Evolutionary conservation across 192 early-diverging fungal species (phyloP).

Genomic region (Lobosporangium transversale): DNA sequence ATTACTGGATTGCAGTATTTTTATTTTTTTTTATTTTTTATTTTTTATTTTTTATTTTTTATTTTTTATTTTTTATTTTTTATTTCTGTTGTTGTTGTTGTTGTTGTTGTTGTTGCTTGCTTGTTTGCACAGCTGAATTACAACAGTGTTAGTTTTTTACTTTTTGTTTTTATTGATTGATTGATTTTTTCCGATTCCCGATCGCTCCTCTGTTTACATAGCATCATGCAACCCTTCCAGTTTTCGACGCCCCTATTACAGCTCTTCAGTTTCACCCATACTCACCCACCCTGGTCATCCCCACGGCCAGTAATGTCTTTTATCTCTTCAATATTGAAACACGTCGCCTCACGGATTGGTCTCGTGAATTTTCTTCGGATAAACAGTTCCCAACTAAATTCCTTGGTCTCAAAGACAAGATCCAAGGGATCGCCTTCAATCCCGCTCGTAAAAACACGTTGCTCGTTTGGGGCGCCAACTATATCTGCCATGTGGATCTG

Average conservation of each 20-base stretch:
- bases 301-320: conserved; percentile 75
- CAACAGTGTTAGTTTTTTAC: too few relatives aligned
- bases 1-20: background rate
- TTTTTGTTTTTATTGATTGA: too few relatives aligned
- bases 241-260: conserved; percentile 69
- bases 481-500: conserved; percentile 81
- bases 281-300: conserved; percentile 66
- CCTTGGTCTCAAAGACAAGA: conserved; percentile 70
- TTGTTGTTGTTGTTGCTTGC: too few relatives aligned
- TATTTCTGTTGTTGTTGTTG: too few relatives aligned
- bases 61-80: background rate
- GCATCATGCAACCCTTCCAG: conserved; percentile 75
- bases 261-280: conserved; percentile 72
- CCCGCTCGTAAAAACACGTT: conserved; percentile 69
- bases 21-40: background rate
- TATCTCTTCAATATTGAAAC: conserved; percentile 79
- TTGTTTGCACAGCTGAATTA: too few relatives aligned
- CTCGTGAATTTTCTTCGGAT: conserved; percentile 67
- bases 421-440: conserved; percentile 79
- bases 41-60: background rate
- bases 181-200: background rate
- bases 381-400: conserved; percentile 74
- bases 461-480: conserved; percentile 74
- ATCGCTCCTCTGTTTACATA: too few relatives aligned
- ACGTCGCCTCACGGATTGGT: conserved; percentile 86